Conservation (phyloP, 2,329 filamentous ascomycete genomes). For the Truncatella angustata region DNA sequence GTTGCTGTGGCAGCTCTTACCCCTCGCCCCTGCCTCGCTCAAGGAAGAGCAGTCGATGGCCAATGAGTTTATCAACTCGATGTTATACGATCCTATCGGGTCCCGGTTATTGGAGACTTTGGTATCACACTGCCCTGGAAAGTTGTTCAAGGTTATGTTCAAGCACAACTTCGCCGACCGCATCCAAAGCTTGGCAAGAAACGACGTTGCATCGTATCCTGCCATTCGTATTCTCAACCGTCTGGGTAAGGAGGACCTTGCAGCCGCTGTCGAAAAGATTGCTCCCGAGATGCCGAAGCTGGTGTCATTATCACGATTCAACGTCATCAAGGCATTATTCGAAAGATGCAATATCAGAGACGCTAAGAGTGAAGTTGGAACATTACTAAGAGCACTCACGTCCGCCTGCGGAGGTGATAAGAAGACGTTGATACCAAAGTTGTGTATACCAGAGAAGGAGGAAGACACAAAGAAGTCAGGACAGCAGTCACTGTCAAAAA, state of each 20-base stretch:
- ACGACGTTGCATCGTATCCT: constrained; percentile 87
- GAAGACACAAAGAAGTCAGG: constrained; percentile 32
- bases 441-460: constrained; percentile 43
- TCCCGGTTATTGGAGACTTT: constrained; percentile 88
- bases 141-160: constrained; percentile 87
- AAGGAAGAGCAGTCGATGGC: constrained; percentile 71
- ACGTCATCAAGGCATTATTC: constrained; percentile 77
- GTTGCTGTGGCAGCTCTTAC: constrained; percentile 74
- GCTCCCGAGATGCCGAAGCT: constrained; percentile 70
- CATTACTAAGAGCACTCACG: constrained; percentile 46
- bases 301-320: constrained; percentile 71
- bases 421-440: constrained; percentile 45
- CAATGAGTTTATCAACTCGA: constrained; percentile 74
- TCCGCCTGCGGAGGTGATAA: constrained; percentile 47
- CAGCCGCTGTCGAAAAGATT: constrained; percentile 69
- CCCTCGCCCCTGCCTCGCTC: constrained; percentile 69
- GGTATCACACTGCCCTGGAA: constrained; percentile 76
- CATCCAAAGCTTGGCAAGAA: constrained; percentile 78
- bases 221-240: constrained; percentile 80
- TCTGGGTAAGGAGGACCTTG: constrained; percentile 81
- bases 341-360: constrained; percentile 76
- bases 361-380: constrained; percentile 49
- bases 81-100: constrained; percentile 87
- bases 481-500: constrained; percentile 47
- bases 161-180: constrained; percentile 75